Conservation (phyloP, 345 rosid species). For the Nephelium lappaceum region DNA sequence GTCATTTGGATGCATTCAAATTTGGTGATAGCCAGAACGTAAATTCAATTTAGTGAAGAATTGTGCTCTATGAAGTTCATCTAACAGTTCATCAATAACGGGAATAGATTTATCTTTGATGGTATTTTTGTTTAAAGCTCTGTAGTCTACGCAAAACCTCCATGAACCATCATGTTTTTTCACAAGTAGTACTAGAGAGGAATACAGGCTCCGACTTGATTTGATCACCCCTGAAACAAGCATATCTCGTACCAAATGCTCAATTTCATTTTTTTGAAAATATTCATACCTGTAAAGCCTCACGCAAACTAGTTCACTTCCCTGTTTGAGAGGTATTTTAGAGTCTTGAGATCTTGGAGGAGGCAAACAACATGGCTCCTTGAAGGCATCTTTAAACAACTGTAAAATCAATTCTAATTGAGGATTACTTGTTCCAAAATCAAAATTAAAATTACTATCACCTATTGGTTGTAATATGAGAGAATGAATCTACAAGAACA, state of each 20-base stretch:
- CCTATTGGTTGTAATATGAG: too few relatives aligned
- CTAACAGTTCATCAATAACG: neutral
- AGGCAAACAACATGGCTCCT: too few relatives aligned
- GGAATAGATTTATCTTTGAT: conserved; percentile 7
- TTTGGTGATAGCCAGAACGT: neutral
- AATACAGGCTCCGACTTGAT: conserved; percentile 3
- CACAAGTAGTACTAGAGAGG: neutral
- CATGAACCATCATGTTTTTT: conserved; percentile 24
- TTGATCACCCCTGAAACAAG: neutral
- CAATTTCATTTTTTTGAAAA: neutral
- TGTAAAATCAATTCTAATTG: too few relatives aligned
- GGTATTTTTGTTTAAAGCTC: neutral
- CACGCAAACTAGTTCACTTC: too few relatives aligned
- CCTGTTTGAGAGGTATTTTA: too few relatives aligned
- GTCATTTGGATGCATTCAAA: neutral
- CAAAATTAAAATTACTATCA: too few relatives aligned
- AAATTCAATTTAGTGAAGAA: neutral
- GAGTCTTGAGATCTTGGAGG: too few relatives aligned
- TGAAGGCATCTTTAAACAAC: too few relatives aligned
- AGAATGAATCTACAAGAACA: too few relatives aligned
- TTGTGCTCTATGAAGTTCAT: neutral
- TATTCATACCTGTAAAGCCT: too few relatives aligned
- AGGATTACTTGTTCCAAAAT: too few relatives aligned
- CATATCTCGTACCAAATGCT: neutral
- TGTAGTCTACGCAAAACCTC: neutral